These are phyloP conservation scores for Berkeleyomyces rouxiae DNA, from an alignment of 2,329 filamentous ascomycete genomes.

Conservation along the genomic window DNA sequence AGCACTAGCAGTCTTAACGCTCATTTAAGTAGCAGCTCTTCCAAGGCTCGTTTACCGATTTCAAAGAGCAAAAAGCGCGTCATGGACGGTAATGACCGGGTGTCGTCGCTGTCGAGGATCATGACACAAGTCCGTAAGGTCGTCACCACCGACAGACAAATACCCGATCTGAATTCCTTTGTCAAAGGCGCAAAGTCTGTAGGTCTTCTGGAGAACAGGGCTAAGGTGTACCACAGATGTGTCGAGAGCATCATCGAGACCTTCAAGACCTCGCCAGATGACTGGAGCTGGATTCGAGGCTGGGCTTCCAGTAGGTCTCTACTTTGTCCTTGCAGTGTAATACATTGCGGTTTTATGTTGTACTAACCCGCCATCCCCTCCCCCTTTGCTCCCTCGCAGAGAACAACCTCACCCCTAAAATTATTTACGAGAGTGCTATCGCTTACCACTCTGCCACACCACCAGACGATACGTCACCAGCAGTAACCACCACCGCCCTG, in stretches of 20 bases:
- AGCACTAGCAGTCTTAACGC: background rate
- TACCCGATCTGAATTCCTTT: slow-evolving; percentile 7
- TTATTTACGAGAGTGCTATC: slow-evolving; percentile 8
- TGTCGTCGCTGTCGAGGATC: background rate
- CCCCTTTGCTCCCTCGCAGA: background rate
- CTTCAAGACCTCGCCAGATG: background rate
- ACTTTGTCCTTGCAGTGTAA: background rate
- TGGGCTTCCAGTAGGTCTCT: slow-evolving; percentile 4
- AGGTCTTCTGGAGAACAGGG: slow-evolving; percentile 1
- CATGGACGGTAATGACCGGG: background rate
- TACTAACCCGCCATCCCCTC: too few relatives aligned
- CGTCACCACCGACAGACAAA: background rate
- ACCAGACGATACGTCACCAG: background rate
- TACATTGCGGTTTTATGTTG: too few relatives aligned
- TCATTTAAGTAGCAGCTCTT: background rate
- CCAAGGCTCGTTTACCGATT: background rate
- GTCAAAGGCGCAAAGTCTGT: background rate
- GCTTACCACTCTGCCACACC: background rate
- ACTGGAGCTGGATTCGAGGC: slow-evolving; percentile 7
- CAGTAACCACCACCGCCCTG: slow-evolving; percentile 15
- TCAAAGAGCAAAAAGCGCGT: background rate
- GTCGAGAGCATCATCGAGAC: slow-evolving; percentile 1
- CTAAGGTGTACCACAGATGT: slow-evolving; percentile 7
- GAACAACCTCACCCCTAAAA: background rate
- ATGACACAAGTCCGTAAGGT: background rate